A percentile compares a stretch with the other conserved stretches of the same genome.
phyloP scores from a whole-genome alignment of 176 grass and related monocot species.

The Themeda triandra region DNA sequence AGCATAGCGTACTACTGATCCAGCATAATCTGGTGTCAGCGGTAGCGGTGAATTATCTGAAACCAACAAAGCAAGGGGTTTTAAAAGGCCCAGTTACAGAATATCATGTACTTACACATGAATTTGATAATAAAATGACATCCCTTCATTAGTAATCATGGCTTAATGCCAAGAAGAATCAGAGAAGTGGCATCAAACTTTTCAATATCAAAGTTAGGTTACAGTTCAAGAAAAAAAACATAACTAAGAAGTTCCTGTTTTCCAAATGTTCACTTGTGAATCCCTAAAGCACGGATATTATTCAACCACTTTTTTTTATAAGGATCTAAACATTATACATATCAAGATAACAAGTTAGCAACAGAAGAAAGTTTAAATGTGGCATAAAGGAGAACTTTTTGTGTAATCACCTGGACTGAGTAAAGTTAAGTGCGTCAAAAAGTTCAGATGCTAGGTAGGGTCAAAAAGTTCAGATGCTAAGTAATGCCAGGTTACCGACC shows the following conservation, averaged over 20 bases:
- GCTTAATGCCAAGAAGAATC: not conserved
- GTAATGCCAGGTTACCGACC: not conserved
- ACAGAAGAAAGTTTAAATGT: not conserved
- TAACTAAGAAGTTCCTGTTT: not conserved
- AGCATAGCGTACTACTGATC: slow-evolving; percentile 46
- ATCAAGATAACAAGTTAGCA: not conserved
- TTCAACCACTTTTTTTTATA: not conserved
- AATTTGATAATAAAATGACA: not conserved
- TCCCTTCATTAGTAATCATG: not conserved
- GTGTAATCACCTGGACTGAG: not conserved
- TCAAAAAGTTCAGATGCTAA: not conserved
- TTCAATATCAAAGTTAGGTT: not conserved
- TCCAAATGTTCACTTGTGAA: not conserved
- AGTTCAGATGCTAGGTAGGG: not conserved
- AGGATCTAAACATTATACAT: not conserved
- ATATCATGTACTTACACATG: not conserved
- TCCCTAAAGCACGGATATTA: not conserved
- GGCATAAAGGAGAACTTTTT: not conserved
- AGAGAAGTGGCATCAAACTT: not conserved
- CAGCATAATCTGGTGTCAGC: slow-evolving; percentile 56
- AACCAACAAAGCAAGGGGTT: not conserved
- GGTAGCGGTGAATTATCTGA: slow-evolving; percentile 47
- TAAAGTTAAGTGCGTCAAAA: not conserved
- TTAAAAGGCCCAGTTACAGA: not conserved
- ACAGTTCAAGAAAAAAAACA: not conserved